These are phyloP conservation scores for Cyathus striatus DNA, from an alignment of 768 basidiomycete species.

Conservation along the genomic window DNA sequence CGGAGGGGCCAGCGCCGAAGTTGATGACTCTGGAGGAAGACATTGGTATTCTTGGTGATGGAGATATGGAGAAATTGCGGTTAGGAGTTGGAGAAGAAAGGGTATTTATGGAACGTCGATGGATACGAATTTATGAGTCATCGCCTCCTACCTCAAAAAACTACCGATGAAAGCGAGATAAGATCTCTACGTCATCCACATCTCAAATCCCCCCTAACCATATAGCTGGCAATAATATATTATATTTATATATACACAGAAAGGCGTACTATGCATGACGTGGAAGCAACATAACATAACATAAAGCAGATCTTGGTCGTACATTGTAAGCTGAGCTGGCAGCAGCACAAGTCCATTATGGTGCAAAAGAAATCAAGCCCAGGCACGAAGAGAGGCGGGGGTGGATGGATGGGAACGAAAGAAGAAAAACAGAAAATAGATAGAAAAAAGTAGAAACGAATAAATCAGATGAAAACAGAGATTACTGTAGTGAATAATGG, in stretches of 20 bases:
- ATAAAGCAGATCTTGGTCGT: too few species aligned
- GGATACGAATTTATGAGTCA: constrained; percentile 1
- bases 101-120: neutral
- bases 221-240: constrained; percentile 6
- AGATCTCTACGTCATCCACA: neutral
- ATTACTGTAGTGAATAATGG: too few species aligned
- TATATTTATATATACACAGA: constrained; percentile 11
- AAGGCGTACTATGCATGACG: too few species aligned
- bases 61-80: neutral
- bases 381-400: too few species aligned
- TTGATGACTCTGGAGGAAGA: constrained; percentile 62
- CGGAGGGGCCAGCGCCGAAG: constrained; percentile 93
- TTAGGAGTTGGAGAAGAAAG: neutral
- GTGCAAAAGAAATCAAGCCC: too few species aligned
- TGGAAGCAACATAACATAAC: too few species aligned
- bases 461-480: too few species aligned
- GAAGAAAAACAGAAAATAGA: too few species aligned
- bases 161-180: neutral
- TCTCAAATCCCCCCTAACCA: neutral
- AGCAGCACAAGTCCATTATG: too few species aligned
- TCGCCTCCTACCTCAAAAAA: neutral
- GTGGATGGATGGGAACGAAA: too few species aligned
- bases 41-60: constrained; percentile 21
- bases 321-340: too few species aligned
- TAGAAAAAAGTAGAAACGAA: too few species aligned